Conservation (phyloP, 495 filamentous ascomycete species). For the Xylaria sp. region DNA sequence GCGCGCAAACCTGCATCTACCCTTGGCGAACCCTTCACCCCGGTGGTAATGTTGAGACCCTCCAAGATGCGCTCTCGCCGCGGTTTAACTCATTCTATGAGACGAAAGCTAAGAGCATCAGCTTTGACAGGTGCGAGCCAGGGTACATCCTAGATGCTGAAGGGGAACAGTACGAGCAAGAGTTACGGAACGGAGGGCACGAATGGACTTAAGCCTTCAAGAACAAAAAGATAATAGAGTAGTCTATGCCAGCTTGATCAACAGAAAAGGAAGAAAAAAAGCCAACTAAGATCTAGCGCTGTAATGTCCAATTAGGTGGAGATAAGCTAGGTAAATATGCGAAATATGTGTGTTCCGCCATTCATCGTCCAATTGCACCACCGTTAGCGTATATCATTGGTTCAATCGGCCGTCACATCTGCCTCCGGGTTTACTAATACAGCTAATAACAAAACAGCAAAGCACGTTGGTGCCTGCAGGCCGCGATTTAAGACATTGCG, state of each 20-base stretch:
- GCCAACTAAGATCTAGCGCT: background rate
- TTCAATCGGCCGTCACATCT: background rate
- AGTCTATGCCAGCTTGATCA: background rate
- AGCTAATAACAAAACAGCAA: background rate
- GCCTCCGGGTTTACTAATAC: background rate
- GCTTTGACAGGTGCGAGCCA: constrained; percentile 63
- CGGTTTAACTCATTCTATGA: constrained; percentile 66
- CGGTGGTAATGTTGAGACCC: constrained; percentile 48
- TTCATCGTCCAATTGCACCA: constrained; percentile 14
- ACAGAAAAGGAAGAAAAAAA: background rate
- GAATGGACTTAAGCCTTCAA: constrained; percentile 7
- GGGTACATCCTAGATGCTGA: constrained; percentile 68
- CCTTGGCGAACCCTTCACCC: constrained; percentile 69
- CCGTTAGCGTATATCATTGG: background rate
- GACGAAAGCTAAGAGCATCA: constrained; percentile 52
- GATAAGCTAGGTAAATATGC: background rate
- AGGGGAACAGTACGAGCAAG: constrained; percentile 59
- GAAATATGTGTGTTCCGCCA: background rate
- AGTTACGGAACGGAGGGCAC: constrained; percentile 22
- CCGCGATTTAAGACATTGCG: background rate
- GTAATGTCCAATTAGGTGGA: background rate
- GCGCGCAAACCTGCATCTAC: constrained; percentile 58
- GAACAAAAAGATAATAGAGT: background rate
- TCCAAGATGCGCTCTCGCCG: constrained; percentile 53
- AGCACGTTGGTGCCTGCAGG: constrained; percentile 2